These are phyloP conservation scores for Penicillium verrucosum DNA, from an alignment of 2,329 filamentous ascomycete genomes.

Conservation along the genomic window DNA sequence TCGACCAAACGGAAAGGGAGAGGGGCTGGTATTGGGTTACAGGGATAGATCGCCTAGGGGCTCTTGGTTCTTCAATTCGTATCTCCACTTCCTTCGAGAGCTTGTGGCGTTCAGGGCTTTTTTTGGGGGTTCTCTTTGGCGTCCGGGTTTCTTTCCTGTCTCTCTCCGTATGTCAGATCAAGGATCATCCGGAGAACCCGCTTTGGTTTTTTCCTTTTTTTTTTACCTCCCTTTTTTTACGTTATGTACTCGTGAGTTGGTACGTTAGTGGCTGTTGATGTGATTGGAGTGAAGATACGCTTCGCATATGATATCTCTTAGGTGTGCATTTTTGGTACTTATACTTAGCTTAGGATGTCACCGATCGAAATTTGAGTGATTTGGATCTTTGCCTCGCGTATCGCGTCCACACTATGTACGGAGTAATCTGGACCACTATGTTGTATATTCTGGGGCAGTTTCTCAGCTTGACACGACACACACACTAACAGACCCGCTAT, in stretches of 20 bases:
- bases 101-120: slow-evolving; percentile 9
- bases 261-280: not conserved
- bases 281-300: slow-evolving; percentile 15
- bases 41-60: slow-evolving; percentile 22
- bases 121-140: not conserved
- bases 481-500: slow-evolving; percentile 3
- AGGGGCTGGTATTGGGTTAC: slow-evolving; percentile 13
- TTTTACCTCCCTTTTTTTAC: not conserved
- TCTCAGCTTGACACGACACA: slow-evolving; percentile 4
- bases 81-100: slow-evolving; percentile 26
- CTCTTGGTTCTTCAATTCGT: slow-evolving; percentile 23
- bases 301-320: slow-evolving; percentile 37
- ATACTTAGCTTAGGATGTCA: not conserved
- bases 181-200: not conserved
- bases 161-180: slow-evolving; percentile 1
- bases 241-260: not conserved
- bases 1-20: slow-evolving; percentile 16
- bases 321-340: slow-evolving; percentile 1
- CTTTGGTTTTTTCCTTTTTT: not conserved
- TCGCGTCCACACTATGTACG: not conserved
- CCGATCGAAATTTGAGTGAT: not conserved
- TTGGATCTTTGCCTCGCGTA: not conserved
- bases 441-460: not conserved
- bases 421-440: not conserved
- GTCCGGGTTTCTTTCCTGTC: not conserved